Evolutionary conservation across 306 rosid species (phyloP).

Genomic region (Senna tora): DNA sequence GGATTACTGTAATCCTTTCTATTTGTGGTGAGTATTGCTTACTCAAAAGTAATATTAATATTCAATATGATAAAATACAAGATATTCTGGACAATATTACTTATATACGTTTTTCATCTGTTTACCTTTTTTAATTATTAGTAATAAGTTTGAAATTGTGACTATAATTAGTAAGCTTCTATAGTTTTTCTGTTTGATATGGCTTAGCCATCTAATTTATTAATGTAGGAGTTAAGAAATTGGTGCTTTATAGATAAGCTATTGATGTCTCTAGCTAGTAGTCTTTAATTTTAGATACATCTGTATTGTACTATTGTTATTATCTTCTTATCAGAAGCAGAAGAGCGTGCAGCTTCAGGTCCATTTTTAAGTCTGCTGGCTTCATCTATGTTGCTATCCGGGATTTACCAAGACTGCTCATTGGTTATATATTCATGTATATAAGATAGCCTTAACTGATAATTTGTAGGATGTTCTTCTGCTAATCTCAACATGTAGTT

Average conservation of each 20-base stretch:
- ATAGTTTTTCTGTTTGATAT: not conserved
- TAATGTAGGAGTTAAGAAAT: not conserved
- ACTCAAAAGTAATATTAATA: not conserved
- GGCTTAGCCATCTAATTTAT: not conserved
- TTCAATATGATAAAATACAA: not conserved
- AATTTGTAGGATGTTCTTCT: slow-evolving; percentile 16
- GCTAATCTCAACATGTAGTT: slow-evolving; percentile 32
- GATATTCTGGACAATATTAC: not conserved
- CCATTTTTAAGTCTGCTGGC: slow-evolving; percentile 1
- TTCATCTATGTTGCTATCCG: not conserved
- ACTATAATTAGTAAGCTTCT: not conserved
- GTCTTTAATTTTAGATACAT: not conserved
- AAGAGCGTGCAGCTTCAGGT: not conserved
- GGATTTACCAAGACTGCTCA: not conserved
- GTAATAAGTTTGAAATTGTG: not conserved
- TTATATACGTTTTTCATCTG: not conserved
- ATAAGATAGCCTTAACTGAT: slow-evolving; percentile 8
- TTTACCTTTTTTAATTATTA: not conserved
- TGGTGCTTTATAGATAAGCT: not conserved
- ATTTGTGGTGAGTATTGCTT: slow-evolving; percentile 9
- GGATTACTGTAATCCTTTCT: not conserved
- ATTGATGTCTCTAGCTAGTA: slow-evolving; percentile 10
- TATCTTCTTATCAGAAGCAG: slow-evolving; percentile 14
- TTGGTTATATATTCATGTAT: slow-evolving; percentile 10
- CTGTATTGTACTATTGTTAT: not conserved